A percentile compares a stretch with the other conserved stretches of the same genome.
Conservation (phyloP, 306 rosid genomes). For the barrel medic (Medicago truncatula) region MtrunA17r5.0-ANR NC_053046.1:33411501-33412000, state of each 20-base stretch:
- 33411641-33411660: constrained; percentile 6
- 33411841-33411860: too few relatives aligned
- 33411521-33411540: too few relatives aligned
- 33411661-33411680: not conserved
- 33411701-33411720: constrained; percentile 13
- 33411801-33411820: not conserved
- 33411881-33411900: too few relatives aligned
- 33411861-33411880: too few relatives aligned
- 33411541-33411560: not conserved
- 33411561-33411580: not conserved
- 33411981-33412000: not conserved
- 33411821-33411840: too few relatives aligned
- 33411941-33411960: too few relatives aligned
- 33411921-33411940: too few relatives aligned
- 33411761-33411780: not conserved
- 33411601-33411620: not conserved
- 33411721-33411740: not conserved
- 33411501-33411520: too few relatives aligned
- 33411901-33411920: too few relatives aligned
- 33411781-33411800: not conserved
- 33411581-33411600: not conserved
- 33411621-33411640: not conserved
- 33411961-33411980: too few relatives aligned
- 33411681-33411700: constrained; percentile 12
- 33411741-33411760: not conserved